phyloP scores from a whole-genome alignment of 306 rosid species.

The Pterocarpus santalinus region DNA sequence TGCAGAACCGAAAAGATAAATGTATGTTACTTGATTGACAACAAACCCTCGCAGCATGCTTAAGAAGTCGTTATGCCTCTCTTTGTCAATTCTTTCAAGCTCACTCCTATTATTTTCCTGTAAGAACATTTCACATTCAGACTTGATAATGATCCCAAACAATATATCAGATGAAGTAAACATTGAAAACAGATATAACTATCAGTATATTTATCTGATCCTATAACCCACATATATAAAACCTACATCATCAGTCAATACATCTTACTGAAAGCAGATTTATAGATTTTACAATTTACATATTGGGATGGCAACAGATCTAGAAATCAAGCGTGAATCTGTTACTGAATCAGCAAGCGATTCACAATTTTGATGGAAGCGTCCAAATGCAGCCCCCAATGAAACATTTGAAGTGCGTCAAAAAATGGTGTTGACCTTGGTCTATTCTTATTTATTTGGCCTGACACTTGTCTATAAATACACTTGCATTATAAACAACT shows the following conservation, averaged over 20 bases:
- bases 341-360: slow-evolving; percentile 27
- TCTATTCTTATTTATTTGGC: neutral
- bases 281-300: slow-evolving; percentile 21
- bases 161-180: slow-evolving; percentile 11
- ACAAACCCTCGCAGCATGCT: slow-evolving; percentile 60
- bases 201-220: slow-evolving; percentile 6
- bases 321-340: slow-evolving; percentile 21
- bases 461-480: neutral
- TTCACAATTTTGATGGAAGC: slow-evolving; percentile 6
- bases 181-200: neutral
- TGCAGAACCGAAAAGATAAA: slow-evolving; percentile 16
- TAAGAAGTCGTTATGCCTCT: slow-evolving; percentile 53
- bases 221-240: neutral
- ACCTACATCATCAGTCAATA: slow-evolving; percentile 1
- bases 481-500: slow-evolving; percentile 2
- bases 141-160: neutral
- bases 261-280: slow-evolving; percentile 5
- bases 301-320: slow-evolving; percentile 34
- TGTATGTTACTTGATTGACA: slow-evolving; percentile 51
- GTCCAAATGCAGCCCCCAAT: slow-evolving; percentile 18
- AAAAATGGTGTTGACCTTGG: neutral
- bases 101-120: slow-evolving; percentile 59
- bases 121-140: slow-evolving; percentile 30
- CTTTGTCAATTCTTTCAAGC: slow-evolving; percentile 57
- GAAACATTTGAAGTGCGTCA: slow-evolving; percentile 34